These are phyloP conservation scores for Naganishia onofrii DNA, from an alignment of 768 basidiomycete genomes.

Conservation along the genomic window DNA sequence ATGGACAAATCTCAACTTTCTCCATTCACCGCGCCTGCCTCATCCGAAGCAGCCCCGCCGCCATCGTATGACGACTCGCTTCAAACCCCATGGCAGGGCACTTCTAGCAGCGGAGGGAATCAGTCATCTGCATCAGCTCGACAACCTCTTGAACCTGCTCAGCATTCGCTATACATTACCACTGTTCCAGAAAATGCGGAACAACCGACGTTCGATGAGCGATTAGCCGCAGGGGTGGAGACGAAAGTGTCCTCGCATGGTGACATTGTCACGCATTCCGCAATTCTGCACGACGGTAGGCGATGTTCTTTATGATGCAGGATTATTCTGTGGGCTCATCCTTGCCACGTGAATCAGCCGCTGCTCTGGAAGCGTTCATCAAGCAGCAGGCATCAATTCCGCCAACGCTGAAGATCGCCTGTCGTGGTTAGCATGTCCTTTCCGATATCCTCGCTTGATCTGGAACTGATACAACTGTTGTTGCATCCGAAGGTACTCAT, in stretches of 20 bases:
- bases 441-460: neutral
- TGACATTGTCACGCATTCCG: neutral
- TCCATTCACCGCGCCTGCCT: neutral
- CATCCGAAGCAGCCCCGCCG: neutral
- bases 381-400: slow-evolving; percentile 20
- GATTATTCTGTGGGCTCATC: neutral
- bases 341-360: neutral
- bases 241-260: neutral
- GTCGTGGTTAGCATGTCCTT: neutral
- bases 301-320: neutral
- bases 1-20: neutral
- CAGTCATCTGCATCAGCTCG: neutral
- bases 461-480: neutral
- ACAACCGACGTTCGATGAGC: slow-evolving; percentile 8
- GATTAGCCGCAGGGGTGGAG: slow-evolving; percentile 1
- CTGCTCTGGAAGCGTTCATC: slow-evolving; percentile 17
- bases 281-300: slow-evolving; percentile 1
- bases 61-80: slow-evolving; percentile 16
- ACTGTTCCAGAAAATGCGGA: neutral
- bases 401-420: neutral
- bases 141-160: neutral
- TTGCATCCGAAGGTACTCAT: neutral
- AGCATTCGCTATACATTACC: slow-evolving; percentile 6
- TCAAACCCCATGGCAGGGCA: slow-evolving; percentile 14
- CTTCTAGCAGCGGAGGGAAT: neutral